Percentiles rank a stretch among this genome's conserved stretches.
Conservation (phyloP, 1,284 basidiomycete species). For the Coniferiporia weirii region DNA sequence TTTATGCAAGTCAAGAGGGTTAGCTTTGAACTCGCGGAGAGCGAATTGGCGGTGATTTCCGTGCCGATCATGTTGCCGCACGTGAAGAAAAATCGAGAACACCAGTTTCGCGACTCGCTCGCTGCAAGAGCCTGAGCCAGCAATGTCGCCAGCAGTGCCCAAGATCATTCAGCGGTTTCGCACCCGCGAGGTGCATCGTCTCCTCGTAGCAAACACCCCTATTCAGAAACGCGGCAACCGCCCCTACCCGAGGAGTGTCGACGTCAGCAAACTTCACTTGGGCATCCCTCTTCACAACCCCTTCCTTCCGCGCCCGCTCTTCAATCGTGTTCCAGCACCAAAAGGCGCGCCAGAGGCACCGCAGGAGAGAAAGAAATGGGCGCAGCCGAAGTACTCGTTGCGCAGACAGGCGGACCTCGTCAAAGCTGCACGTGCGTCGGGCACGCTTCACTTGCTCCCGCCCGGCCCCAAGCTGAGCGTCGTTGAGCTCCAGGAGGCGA, state of each 20-base stretch:
- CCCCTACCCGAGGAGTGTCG: background rate
- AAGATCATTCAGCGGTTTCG: constrained; percentile 19
- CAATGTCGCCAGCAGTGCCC: constrained; percentile 9
- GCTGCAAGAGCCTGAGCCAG: background rate
- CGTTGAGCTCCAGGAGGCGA: constrained; percentile 5
- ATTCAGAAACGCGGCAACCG: background rate
- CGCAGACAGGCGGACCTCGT: constrained; percentile 73
- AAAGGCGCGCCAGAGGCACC: background rate
- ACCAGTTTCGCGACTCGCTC: background rate
- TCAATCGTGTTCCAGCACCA: background rate
- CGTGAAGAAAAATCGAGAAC: background rate
- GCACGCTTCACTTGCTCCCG: constrained; percentile 21
- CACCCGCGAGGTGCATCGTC: constrained; percentile 18
- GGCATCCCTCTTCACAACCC: constrained; percentile 7
- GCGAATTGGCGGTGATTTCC: no score
- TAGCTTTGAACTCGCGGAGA: no score
- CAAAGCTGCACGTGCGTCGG: constrained; percentile 51
- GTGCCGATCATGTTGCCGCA: background rate
- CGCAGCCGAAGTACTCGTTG: constrained; percentile 61
- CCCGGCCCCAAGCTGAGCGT: constrained; percentile 16
- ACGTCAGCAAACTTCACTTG: background rate
- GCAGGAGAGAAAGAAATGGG: constrained; percentile 41
- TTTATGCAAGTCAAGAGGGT: no score
- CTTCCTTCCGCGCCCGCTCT: constrained; percentile 10
- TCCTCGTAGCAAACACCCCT: background rate